phyloP scores from a whole-genome alignment of 2,329 filamentous ascomycete genomes.

The Lachnellula willkommii region DNA sequence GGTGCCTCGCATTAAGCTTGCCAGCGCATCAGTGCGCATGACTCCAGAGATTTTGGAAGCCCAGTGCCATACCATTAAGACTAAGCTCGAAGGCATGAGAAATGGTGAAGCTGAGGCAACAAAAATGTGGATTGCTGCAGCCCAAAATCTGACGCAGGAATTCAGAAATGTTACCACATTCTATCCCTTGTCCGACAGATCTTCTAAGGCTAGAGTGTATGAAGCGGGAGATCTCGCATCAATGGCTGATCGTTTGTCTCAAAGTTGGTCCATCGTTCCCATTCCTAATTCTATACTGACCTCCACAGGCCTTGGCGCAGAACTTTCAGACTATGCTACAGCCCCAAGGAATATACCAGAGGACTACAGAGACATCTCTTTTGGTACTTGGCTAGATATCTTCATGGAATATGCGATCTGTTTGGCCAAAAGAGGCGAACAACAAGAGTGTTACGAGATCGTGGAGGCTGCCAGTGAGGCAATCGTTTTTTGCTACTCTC shows the following conservation, averaged over 20 bases:
- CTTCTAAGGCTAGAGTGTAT: slow-evolving; percentile 51
- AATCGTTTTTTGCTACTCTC: slow-evolving; percentile 72
- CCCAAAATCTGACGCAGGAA: slow-evolving; percentile 55
- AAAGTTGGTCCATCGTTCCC: slow-evolving; percentile 17
- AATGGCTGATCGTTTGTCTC: slow-evolving; percentile 28
- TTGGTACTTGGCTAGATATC: slow-evolving; percentile 80
- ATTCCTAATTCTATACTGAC: background rate
- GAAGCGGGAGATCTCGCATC: slow-evolving; percentile 24
- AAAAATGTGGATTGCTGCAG: slow-evolving; percentile 52
- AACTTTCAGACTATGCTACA: background rate
- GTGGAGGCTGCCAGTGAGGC: slow-evolving; percentile 74
- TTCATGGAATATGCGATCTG: slow-evolving; percentile 83
- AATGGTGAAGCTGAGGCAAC: slow-evolving; percentile 21
- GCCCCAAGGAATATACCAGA: slow-evolving; percentile 16
- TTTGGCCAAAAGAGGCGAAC: slow-evolving; percentile 62
- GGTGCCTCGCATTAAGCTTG: background rate
- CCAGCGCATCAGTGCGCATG: slow-evolving; percentile 20
- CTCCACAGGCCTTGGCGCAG: slow-evolving; percentile 23
- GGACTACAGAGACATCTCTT: slow-evolving; percentile 69
- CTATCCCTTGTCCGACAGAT: slow-evolving; percentile 59
- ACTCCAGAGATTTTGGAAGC: slow-evolving; percentile 26
- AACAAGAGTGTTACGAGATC: slow-evolving; percentile 70
- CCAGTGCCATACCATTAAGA: slow-evolving; percentile 38
- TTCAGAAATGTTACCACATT: slow-evolving; percentile 60
- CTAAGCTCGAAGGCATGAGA: slow-evolving; percentile 34